These are phyloP conservation scores for Penicillium crustosum DNA, from an alignment of 2,329 filamentous ascomycete genomes.

Conservation along the genomic window DNA sequence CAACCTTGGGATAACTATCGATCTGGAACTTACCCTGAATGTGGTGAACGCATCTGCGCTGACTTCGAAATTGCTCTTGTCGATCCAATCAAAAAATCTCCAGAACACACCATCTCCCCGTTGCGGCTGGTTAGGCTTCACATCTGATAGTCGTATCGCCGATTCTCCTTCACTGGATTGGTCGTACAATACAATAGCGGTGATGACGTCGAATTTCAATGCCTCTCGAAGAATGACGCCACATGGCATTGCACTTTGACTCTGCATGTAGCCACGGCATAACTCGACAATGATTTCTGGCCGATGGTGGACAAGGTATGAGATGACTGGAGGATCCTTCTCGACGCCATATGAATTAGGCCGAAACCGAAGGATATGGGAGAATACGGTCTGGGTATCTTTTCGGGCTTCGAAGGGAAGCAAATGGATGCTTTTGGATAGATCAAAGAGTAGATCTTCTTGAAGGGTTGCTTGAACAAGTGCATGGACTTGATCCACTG, in stretches of 20 bases:
- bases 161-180: conserved; percentile 74
- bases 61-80: conserved; percentile 93
- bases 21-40: conserved; percentile 68
- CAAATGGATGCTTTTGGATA: conserved; percentile 77
- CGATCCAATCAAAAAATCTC: conserved; percentile 97
- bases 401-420: conserved; percentile 95
- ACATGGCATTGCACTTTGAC: conserved; percentile 87
- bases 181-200: conserved; percentile 89
- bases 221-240: conserved; percentile 87
- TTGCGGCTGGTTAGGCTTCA: conserved; percentile 73
- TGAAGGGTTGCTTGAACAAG: conserved; percentile 81
- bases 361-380: conserved; percentile 88
- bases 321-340: conserved; percentile 78
- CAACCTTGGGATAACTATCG: not conserved
- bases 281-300: conserved; percentile 85
- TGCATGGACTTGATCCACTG: conserved; percentile 82
- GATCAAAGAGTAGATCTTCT: conserved; percentile 81
- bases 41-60: conserved; percentile 97
- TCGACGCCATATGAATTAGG: conserved; percentile 61
- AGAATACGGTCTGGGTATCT: conserved; percentile 93
- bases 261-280: conserved; percentile 84
- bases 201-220: conserved; percentile 85
- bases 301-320: conserved; percentile 81
- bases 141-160: conserved; percentile 71
- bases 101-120: conserved; percentile 87